phyloP scores from a whole-genome alignment of 1,284 basidiomycete species.

The Sanghuangporus weigelae region DNA sequence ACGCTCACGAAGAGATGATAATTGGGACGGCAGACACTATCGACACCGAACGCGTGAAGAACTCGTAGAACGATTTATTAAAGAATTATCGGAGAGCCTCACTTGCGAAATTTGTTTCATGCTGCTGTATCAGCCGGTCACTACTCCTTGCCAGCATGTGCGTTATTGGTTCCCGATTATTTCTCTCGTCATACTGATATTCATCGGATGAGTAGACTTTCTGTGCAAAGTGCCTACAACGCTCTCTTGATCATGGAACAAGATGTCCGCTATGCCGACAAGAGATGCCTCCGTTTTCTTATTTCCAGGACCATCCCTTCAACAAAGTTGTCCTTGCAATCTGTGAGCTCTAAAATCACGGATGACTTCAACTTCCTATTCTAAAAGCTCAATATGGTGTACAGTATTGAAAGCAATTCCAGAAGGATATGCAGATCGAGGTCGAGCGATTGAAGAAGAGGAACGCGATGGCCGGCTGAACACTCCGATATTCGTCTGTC shows the following conservation, averaged over 20 bases:
- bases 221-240: constrained; percentile 83
- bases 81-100: constrained; percentile 69
- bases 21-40: constrained; percentile 18
- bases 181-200: not conserved
- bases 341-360: constrained; percentile 40
- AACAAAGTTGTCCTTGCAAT: constrained; percentile 69
- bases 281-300: constrained; percentile 69
- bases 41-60: constrained; percentile 18
- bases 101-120: constrained; percentile 90
- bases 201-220: constrained; percentile 61
- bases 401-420: constrained; percentile 64
- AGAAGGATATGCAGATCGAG: constrained; percentile 49
- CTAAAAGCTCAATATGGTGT: not conserved
- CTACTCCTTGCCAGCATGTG: constrained; percentile 92
- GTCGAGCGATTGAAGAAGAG: constrained; percentile 60
- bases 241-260: constrained; percentile 81
- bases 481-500: constrained; percentile 89
- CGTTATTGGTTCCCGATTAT: constrained; percentile 27
- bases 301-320: constrained; percentile 72
- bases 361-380: not conserved
- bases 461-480: constrained; percentile 75
- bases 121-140: constrained; percentile 81
- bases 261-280: constrained; percentile 85
- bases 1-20: constrained; percentile 5
- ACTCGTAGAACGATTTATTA: constrained; percentile 42